phyloP scores from a whole-genome alignment of 2,329 filamentous ascomycete species.

The Fusarium bactridioides region DNA sequence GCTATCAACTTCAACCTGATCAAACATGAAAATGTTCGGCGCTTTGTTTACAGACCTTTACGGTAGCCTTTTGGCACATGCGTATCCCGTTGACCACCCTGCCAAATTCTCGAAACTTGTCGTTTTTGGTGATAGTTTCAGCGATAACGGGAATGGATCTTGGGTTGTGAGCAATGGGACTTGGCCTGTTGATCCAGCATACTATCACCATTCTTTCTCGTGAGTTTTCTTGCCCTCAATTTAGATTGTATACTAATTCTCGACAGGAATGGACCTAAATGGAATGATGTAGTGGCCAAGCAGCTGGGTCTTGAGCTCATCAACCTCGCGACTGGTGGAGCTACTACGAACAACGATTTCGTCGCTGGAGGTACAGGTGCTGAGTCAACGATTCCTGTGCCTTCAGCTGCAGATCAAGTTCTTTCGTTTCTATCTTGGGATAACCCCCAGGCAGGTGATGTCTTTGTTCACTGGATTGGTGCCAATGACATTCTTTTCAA shows the following conservation, averaged over 20 bases:
- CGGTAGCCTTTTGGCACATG: background rate
- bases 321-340: constrained; percentile 24
- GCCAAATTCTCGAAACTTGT: background rate
- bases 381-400: constrained; percentile 14
- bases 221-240: accelerated
- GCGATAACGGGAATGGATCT: constrained; percentile 28
- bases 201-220: constrained; percentile 27
- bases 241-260: background rate
- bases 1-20: background rate
- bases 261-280: constrained; percentile 7
- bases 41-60: background rate
- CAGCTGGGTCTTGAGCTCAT: constrained; percentile 11
- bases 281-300: constrained; percentile 17
- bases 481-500: constrained; percentile 28
- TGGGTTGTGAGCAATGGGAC: constrained; percentile 27
- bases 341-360: constrained; percentile 18
- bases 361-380: constrained; percentile 21
- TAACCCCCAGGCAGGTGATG: background rate
- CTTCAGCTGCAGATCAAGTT: constrained; percentile 18
- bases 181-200: constrained; percentile 27
- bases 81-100: background rate
- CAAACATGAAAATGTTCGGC: background rate
- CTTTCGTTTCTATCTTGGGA: constrained; percentile 6
- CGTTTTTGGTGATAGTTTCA: constrained; percentile 33
- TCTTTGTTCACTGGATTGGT: constrained; percentile 30